phyloP scores from a whole-genome alignment of 306 rosid genomes.

The Lathyrus tuberosus region DNA sequence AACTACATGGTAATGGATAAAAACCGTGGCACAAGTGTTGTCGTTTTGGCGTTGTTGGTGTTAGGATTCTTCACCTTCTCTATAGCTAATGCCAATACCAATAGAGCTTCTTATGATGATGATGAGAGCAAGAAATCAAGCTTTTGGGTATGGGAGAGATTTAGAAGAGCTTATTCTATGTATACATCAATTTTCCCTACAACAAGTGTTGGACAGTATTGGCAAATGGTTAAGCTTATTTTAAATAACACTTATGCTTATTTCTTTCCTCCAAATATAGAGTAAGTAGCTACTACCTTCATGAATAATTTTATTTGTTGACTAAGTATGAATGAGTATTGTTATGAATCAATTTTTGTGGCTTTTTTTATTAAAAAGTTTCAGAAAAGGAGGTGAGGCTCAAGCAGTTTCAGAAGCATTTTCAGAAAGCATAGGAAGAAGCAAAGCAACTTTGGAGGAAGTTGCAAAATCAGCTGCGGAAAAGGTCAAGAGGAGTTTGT shows the following conservation, averaged over 20 bases:
- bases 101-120: neutral
- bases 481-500: neutral
- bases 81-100: neutral
- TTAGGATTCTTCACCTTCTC: neutral
- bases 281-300: slow-evolving; percentile 31
- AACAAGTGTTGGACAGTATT: slow-evolving; percentile 2
- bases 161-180: slow-evolving; percentile 31
- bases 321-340: neutral
- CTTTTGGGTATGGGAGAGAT: slow-evolving; percentile 28
- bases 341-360: neutral
- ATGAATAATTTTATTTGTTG: neutral
- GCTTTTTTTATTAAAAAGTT: neutral
- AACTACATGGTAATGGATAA: neutral
- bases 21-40: neutral
- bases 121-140: neutral
- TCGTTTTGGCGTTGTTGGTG: neutral
- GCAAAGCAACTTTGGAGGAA: slow-evolving; percentile 35
- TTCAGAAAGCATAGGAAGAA: slow-evolving; percentile 31
- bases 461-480: slow-evolving; percentile 46
- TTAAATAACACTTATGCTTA: neutral
- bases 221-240: slow-evolving; percentile 26
- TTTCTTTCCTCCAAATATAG: slow-evolving; percentile 43
- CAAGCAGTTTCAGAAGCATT: slow-evolving; percentile 26
- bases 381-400: slow-evolving; percentile 34
- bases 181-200: slow-evolving; percentile 5